A percentile compares a stretch with the other conserved stretches of the same genome.
These are phyloP conservation scores for Nemania serpens DNA, from an alignment of 2,329 filamentous ascomycete genomes.

Conservation along the genomic window DNA sequence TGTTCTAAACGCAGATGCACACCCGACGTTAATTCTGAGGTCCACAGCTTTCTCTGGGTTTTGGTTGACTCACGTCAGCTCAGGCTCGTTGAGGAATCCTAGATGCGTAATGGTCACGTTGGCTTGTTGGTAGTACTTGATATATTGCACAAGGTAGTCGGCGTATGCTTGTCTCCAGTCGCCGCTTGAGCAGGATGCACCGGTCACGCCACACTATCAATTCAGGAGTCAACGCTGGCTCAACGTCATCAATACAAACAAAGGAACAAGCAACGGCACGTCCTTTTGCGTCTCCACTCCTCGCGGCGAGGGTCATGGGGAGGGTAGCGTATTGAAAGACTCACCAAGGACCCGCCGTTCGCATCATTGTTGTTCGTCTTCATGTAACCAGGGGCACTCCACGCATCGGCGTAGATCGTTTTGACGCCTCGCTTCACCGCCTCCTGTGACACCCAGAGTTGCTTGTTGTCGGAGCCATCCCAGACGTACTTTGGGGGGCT, in stretches of 20 bases:
- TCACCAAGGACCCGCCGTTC: slow-evolving; percentile 39
- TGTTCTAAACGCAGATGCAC: slow-evolving; percentile 24
- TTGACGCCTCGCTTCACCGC: slow-evolving; percentile 48
- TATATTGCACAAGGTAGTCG: slow-evolving; percentile 53
- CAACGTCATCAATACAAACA: neutral
- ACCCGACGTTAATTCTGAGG: neutral
- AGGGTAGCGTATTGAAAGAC: neutral
- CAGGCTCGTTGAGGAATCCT: slow-evolving; percentile 55
- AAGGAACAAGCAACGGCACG: neutral
- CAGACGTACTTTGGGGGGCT: slow-evolving; percentile 50
- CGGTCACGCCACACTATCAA: slow-evolving; percentile 45
- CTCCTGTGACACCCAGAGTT: slow-evolving; percentile 57
- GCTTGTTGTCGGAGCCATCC: slow-evolving; percentile 53
- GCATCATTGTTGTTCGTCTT: slow-evolving; percentile 45
- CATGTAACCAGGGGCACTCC: slow-evolving; percentile 55
- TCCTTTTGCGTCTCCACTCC: neutral
- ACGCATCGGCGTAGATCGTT: slow-evolving; percentile 50
- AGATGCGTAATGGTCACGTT: slow-evolving; percentile 52
- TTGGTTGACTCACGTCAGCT: slow-evolving; percentile 36
- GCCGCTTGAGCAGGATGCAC: slow-evolving; percentile 45
- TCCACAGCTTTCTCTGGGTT: neutral
- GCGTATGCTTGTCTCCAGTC: slow-evolving; percentile 56
- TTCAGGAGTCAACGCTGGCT: neutral
- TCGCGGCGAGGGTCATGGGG: neutral
- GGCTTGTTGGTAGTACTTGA: slow-evolving; percentile 50